These are phyloP conservation scores for Trichaptum fuscoviolaceum DNA, from an alignment of 768 basidiomycete genomes.

Conservation along the genomic window DNA sequence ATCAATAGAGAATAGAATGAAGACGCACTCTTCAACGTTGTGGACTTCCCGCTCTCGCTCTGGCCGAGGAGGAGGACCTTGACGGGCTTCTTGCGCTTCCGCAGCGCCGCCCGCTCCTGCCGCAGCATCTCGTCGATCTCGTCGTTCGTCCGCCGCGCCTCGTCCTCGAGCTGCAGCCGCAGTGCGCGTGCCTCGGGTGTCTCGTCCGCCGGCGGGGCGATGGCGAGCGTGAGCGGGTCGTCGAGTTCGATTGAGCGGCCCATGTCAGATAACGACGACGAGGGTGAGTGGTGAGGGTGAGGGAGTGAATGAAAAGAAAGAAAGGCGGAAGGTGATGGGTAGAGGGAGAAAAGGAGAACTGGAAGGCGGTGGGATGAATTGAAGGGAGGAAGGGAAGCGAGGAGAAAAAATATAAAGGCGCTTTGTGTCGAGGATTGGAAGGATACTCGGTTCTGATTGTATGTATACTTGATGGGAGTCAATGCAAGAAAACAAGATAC, in stretches of 20 bases:
- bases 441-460: too few relatives aligned
- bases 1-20: slow-evolving; percentile 6
- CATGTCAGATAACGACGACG: not conserved
- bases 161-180: slow-evolving; percentile 56
- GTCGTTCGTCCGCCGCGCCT: slow-evolving; percentile 61
- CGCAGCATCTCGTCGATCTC: slow-evolving; percentile 72
- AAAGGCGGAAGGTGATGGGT: not conserved
- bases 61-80: slow-evolving; percentile 70
- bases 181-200: slow-evolving; percentile 47
- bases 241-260: slow-evolving; percentile 22
- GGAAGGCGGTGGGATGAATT: not conserved
- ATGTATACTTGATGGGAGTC: too few relatives aligned
- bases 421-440: too few relatives aligned
- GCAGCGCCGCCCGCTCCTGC: slow-evolving; percentile 50
- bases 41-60: slow-evolving; percentile 73
- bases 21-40: slow-evolving; percentile 67
- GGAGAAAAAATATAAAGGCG: too few relatives aligned
- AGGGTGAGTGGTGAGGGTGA: not conserved
- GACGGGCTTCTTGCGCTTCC: slow-evolving; percentile 61
- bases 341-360: not conserved
- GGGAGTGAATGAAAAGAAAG: not conserved
- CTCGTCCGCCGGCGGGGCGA: slow-evolving; percentile 43
- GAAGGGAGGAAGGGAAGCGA: too few relatives aligned
- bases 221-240: slow-evolving; percentile 56
- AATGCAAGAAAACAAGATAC: too few relatives aligned